Evolutionary conservation across 2,329 filamentous ascomycete genomes (phyloP), one percentile per base, ranked within the genome.

Genomic region (Trematosphaeria pertusa): DNA sequence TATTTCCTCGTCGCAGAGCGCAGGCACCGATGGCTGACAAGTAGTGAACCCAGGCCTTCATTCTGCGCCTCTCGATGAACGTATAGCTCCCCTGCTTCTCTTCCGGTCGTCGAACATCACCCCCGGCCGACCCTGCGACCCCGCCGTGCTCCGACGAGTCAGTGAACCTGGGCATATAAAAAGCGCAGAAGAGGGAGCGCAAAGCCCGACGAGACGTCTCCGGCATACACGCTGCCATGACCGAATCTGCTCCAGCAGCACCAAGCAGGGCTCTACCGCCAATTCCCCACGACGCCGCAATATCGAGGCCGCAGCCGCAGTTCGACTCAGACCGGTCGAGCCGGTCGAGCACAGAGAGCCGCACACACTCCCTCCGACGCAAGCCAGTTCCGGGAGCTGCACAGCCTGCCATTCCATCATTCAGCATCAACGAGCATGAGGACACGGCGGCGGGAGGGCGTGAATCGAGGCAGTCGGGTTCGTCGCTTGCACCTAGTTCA

Each of bases 391-490:
- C 61, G 9, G 44, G 39, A 31, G 20, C 46, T 31, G 26, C 50
- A 10, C 56, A 55, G n/a, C 49, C 59, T 11, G 58, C 63, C 7
- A 64, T 69, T 12, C 62, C 69, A 6, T 66, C 65, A 11, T 64
- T 70, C 52, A 67, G 51, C 35, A 61, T 67, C 44, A 56, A 61
- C 49, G 63, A 67, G 19, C 67, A 69, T 45, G 50, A 62, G 37
- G 61, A 67, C 35, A 57, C 59, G 28, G 52, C 54, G 39, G 59
- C 59, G 17, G 58, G 61, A 22, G 63, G 64, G 5, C 64, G 65
- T 20, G 59, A 70, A 9, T 70, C 66, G 26, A 59, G 62, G 46
- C 63, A 70, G 48, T 73, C 67, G 5, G 63, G 52, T 9, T 69
- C 67, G 21, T 71, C 69, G 30, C 48, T 67, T 15, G 53, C 54